Evolutionary conservation across 1,284 basidiomycete species (phyloP).

Genomic region (Cerrena zonata): DNA sequence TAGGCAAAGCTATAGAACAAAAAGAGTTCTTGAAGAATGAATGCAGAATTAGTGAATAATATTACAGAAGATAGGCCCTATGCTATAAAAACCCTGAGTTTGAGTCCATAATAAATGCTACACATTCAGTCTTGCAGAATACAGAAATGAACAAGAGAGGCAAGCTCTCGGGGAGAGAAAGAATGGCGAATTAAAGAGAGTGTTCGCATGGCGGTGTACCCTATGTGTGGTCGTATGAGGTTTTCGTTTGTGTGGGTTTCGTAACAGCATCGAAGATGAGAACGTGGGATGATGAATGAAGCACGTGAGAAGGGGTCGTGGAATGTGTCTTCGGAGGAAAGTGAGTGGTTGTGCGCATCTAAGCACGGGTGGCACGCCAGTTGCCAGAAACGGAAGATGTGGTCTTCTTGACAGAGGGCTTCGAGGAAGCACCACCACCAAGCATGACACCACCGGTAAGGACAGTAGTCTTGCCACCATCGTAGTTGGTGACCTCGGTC

Average conservation of each 20-base stretch:
- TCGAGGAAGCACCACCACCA: constrained; percentile 38
- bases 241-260: constrained; percentile 24
- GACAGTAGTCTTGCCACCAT: constrained; percentile 79
- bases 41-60: constrained; percentile 19
- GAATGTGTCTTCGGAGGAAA: constrained; percentile 6
- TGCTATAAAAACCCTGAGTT: constrained; percentile 22
- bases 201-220: constrained; percentile 5
- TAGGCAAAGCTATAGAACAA: constrained; percentile 6
- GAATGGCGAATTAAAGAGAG: constrained; percentile 12
- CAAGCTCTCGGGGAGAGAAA: constrained; percentile 10
- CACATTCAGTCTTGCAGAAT: constrained; percentile 29
- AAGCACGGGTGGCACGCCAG: constrained; percentile 45
- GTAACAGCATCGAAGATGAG: constrained; percentile 23
- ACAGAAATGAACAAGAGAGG: constrained; percentile 18
- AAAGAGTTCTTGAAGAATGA: constrained; percentile 4
- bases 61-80: constrained; percentile 23
- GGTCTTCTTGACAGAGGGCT: constrained; percentile 22
- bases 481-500: constrained; percentile 74
- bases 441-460: constrained; percentile 82
- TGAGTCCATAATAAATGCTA: constrained; percentile 27
- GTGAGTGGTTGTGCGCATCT: constrained; percentile 13
- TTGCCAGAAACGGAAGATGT: constrained; percentile 29
- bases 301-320: constrained; percentile 19
- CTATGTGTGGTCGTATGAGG: constrained; percentile 11
- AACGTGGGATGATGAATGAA: constrained; percentile 9